Base-by-base conservation (phyloP, 1,284 basidiomycete genomes). In the Boletus austroedulis region DNA sequence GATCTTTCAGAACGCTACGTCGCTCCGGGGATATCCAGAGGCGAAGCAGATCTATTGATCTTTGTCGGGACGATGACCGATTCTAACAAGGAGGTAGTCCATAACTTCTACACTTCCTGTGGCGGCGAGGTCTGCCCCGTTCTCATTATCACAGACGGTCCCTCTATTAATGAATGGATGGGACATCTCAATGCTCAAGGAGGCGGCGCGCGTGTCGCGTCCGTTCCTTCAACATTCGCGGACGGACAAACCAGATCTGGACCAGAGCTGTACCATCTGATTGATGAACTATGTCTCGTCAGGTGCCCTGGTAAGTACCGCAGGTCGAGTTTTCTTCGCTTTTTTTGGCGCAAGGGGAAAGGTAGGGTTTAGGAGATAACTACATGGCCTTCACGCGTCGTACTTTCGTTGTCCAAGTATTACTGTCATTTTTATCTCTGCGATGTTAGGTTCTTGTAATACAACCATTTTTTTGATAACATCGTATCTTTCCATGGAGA, bases 261-360 rank as follows among this genome's bases (percentile, higher is more conserved):
- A 32, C 26, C 28, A 19, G 50, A 50, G 26, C 36, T 71, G 28
- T 32, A 24, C 15, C 34, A 31, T 29, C 19, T 51, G 34, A 53
- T 72, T 2, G 67, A 68, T 34, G 69, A 71, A 15, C 40, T 68
- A 2, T 70, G 66, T 55, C 65, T 68, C 6, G 60, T 68, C 36
- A 68, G 67, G 31, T 67, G 49, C 15, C 50, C 62, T 32, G 64
- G 58, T 15, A 71, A 62, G 48, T 63, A 60, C 31, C 60, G 62
- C 17, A 60, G 46, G 45, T 43, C 23, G 10, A 59, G 43, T 38
- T 5, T 71, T 23, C 47, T 68, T 26, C 55, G 41, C 23, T 45
- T 70, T 29, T 67, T 70, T 29, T 32, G 51, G 36, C 69, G 65
- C 15, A n/a, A n/a, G n/a, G n/a, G n/a, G n/a, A n/a, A n/a, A n/a